A percentile compares a stretch with the other conserved stretches of the same genome.
These are phyloP conservation scores for Coemansia sp. DNA, from an alignment of 192 early-diverging fungal species.

Conservation along the genomic window DNA sequence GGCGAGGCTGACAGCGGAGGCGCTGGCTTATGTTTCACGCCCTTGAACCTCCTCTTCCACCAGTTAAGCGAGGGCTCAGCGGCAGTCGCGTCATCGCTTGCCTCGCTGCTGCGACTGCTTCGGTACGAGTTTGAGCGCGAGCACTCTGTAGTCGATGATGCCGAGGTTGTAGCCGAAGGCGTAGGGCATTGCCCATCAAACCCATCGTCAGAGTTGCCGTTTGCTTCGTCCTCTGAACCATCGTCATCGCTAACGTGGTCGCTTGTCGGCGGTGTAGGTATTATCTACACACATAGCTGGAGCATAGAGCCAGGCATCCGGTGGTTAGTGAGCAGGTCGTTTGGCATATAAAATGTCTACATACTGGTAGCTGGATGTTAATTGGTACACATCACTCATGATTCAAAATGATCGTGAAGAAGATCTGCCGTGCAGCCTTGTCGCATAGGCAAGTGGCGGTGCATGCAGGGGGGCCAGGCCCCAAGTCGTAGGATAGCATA, in stretches of 20 bases:
- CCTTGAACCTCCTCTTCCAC: slow-evolving; percentile 37
- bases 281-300: neutral
- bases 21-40: slow-evolving; percentile 9
- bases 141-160: slow-evolving; percentile 37
- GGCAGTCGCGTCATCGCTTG: slow-evolving; percentile 27
- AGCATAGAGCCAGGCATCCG: neutral
- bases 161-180: slow-evolving; percentile 16
- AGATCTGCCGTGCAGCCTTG: neutral
- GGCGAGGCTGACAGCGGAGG: neutral
- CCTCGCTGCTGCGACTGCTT: slow-evolving; percentile 36
- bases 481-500: neutral
- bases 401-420: neutral
- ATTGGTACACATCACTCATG: neutral
- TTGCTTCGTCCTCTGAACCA: slow-evolving; percentile 15
- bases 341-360: neutral
- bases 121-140: slow-evolving; percentile 37
- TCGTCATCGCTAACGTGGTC: slow-evolving; percentile 15
- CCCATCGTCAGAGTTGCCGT: slow-evolving; percentile 29
- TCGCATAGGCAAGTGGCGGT: neutral
- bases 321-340: neutral
- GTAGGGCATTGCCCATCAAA: slow-evolving; percentile 38
- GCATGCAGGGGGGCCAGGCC: neutral
- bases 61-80: slow-evolving; percentile 37
- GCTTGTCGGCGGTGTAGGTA: neutral
- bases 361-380: neutral